phyloP scores from a whole-genome alignment of 2,329 filamentous ascomycete species.

The Aspergillus latus region DNA sequence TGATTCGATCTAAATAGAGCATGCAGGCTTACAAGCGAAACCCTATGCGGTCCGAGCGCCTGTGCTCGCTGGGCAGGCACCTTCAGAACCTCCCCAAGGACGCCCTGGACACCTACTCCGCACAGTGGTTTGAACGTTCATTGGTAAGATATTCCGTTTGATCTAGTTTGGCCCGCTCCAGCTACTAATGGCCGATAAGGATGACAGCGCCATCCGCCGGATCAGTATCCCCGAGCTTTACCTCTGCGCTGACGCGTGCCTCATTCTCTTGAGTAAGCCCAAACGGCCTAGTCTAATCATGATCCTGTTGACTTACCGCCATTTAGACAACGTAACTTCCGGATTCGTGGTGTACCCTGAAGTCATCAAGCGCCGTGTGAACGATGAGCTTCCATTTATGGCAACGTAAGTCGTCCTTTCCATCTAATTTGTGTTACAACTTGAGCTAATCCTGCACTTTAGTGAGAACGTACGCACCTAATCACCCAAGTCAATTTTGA shows the following conservation, averaged over 20 bases:
- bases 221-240: constrained; percentile 64
- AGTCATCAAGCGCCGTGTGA: constrained; percentile 65
- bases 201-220: constrained; percentile 69
- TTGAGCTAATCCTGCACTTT: constrained; percentile 20
- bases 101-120: constrained; percentile 65
- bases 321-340: constrained; percentile 63
- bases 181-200: constrained; percentile 35
- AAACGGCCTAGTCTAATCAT: not conserved
- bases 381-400: constrained; percentile 85
- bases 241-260: constrained; percentile 64
- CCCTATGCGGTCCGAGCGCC: constrained; percentile 58
- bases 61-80: constrained; percentile 59
- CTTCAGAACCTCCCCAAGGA: constrained; percentile 56
- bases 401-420: constrained; percentile 55
- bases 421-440: not conserved
- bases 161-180: not conserved
- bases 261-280: constrained; percentile 38
- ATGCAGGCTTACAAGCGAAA: constrained; percentile 66
- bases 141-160: constrained; percentile 44
- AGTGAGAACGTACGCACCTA: constrained; percentile 35
- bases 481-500: not conserved
- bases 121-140: constrained; percentile 75
- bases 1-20: constrained; percentile 24
- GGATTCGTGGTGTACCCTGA: constrained; percentile 78
- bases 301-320: not conserved